Percentiles rank a stretch among this genome's conserved stretches.
These are phyloP conservation scores for Aureobasidium sp. DNA, from an alignment of 2,329 filamentous ascomycete species.

Conservation along the genomic window DNA sequence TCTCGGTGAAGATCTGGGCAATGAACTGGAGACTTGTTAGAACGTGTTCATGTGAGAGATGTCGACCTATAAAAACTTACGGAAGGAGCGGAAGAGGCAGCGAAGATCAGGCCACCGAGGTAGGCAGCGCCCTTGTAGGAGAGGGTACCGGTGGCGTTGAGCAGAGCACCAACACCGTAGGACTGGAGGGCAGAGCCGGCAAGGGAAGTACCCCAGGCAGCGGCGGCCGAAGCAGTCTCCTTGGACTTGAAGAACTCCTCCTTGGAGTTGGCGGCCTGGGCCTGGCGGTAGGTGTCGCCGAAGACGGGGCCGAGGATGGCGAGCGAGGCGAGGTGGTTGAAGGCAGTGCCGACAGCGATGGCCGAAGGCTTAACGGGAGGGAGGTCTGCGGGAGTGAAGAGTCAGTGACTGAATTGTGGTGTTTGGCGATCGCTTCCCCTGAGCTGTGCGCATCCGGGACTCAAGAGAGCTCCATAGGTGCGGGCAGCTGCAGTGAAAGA, in stretches of 20 bases:
- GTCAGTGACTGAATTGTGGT: slow-evolving; percentile 16
- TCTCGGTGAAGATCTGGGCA: slow-evolving; percentile 80
- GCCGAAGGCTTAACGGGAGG: slow-evolving; percentile 93
- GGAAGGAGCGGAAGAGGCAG: slow-evolving; percentile 78
- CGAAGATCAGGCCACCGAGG: slow-evolving; percentile 83
- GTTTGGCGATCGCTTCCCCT: neutral
- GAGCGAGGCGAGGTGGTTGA: slow-evolving; percentile 88
- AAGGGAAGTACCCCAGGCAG: slow-evolving; percentile 85
- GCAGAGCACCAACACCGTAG: slow-evolving; percentile 39
- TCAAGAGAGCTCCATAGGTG: neutral
- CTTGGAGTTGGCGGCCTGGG: slow-evolving; percentile 85
- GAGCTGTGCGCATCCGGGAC: neutral
- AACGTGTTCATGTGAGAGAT: neutral
- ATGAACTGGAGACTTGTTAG: slow-evolving; percentile 57
- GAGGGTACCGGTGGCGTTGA: slow-evolving; percentile 87
- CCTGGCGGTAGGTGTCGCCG: slow-evolving; percentile 88
- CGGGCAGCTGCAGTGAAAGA: neutral
- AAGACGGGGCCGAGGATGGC: slow-evolving; percentile 85
- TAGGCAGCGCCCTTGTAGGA: slow-evolving; percentile 97
- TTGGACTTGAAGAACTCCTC: slow-evolving; percentile 94
- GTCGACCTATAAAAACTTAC: slow-evolving; percentile 47
- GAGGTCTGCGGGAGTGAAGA: slow-evolving; percentile 44
- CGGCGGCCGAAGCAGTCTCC: slow-evolving; percentile 80
- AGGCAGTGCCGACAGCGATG: slow-evolving; percentile 90
- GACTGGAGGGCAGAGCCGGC: slow-evolving; percentile 68